Evolutionary conservation across 768 basidiomycete species (phyloP).

Genomic region (Polyporus arcularius): DNA sequence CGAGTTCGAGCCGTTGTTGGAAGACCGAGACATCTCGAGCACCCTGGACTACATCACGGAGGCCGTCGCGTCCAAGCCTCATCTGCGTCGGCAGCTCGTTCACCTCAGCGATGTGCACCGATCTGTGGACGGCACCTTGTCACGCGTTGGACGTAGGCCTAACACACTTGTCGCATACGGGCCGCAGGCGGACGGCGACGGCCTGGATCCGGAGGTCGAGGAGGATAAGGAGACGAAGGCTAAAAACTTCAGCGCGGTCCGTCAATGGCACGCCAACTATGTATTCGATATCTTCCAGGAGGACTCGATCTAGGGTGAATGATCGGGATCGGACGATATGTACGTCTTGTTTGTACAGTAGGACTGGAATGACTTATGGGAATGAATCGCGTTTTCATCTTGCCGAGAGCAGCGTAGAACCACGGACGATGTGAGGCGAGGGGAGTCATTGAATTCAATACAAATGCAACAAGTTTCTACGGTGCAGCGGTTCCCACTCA

Average conservation of each 20-base stretch:
- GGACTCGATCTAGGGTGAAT: background rate
- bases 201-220: background rate
- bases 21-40: background rate
- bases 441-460: background rate
- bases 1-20: background rate
- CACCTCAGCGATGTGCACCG: slow-evolving; percentile 26
- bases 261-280: background rate
- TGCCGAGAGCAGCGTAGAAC: background rate
- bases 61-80: slow-evolving; percentile 10
- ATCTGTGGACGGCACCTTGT: slow-evolving; percentile 20
- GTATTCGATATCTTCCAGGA: background rate
- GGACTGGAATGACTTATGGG: too few relatives aligned
- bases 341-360: background rate
- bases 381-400: too few relatives aligned
- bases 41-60: slow-evolving; percentile 14
- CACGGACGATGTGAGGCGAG: background rate
- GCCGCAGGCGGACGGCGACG: background rate
- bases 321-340: background rate
- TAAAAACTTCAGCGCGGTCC: slow-evolving; percentile 1
- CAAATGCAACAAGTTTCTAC: background rate
- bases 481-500: too few relatives aligned
- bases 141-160: background rate
- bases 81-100: slow-evolving; percentile 16
- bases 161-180: background rate
- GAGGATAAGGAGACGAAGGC: slow-evolving; percentile 3